These are phyloP conservation scores for Eragrostis tef DNA, from an alignment of 202 grass and related monocot species.

Conservation along the genomic window DNA sequence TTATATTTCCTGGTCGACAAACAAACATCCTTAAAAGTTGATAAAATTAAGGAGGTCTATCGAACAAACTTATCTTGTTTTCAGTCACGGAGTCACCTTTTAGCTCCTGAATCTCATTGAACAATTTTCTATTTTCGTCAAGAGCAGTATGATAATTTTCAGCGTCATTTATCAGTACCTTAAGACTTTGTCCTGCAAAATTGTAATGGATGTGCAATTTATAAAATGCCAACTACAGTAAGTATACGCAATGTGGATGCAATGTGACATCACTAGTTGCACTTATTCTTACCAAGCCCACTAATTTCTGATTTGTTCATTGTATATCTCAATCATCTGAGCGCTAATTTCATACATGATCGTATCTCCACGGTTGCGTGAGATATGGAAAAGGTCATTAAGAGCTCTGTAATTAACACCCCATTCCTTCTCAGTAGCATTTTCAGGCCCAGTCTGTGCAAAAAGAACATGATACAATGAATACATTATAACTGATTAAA, in stretches of 20 bases:
- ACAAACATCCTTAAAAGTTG: constrained; percentile 7
- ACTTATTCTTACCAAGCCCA: constrained; percentile 65
- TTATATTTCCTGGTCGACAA: constrained; percentile 76
- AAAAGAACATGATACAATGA: constrained; percentile 40
- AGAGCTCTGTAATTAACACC: constrained; percentile 89
- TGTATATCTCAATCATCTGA: constrained; percentile 98
- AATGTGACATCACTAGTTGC: constrained; percentile 21
- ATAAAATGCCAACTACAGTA: constrained; percentile 14
- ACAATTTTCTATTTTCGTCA: constrained; percentile 79
- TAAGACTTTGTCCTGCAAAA: constrained; percentile 65
- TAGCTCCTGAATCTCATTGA: constrained; percentile 89
- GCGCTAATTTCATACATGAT: constrained; percentile 72
- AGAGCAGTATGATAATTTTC: constrained; percentile 76
- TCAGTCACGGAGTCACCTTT: constrained; percentile 87
- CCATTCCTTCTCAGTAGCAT: constrained; percentile 64
- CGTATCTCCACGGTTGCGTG: constrained; percentile 58
- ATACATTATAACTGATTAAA: constrained; percentile 18
- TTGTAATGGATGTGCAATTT: constrained; percentile 34
- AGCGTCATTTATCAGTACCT: constrained; percentile 62
- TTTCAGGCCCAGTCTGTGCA: constrained; percentile 70
- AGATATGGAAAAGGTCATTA: constrained; percentile 81
- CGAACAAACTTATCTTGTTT: constrained; percentile 18
- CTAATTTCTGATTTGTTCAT: constrained; percentile 84
- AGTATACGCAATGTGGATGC: constrained; percentile 18
- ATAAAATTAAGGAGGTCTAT: constrained; percentile 20